phyloP scores from a whole-genome alignment of 164 flowering plant species.

The Tetracentron sinense region DNA sequence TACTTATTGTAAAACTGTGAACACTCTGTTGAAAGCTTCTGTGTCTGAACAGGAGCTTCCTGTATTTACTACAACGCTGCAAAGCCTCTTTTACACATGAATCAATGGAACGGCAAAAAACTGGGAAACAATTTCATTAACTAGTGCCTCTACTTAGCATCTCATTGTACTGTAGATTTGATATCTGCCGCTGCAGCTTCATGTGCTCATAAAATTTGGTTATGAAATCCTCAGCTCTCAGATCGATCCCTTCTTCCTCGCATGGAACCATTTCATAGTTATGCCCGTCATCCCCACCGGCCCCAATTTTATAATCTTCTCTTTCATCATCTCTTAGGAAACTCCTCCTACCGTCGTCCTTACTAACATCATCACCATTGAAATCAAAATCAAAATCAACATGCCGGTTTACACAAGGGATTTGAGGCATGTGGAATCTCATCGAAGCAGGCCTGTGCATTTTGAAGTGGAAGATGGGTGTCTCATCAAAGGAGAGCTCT shows the following conservation, averaged over 20 bases:
- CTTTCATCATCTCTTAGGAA: conserved; percentile 14
- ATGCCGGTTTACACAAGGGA: conserved; percentile 59
- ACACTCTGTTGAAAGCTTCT: conserved; percentile 5
- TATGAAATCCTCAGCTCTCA: conserved; percentile 77
- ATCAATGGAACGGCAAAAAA: background rate
- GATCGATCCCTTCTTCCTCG: conserved; percentile 55
- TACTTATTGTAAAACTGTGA: background rate
- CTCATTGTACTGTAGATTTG: conserved; percentile 42
- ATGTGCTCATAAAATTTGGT: conserved; percentile 66
- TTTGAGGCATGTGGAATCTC: conserved; percentile 52
- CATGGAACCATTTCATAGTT: background rate
- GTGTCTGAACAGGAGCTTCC: conserved; percentile 17
- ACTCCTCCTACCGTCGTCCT: conserved; percentile 21
- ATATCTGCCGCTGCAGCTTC: conserved; percentile 68
- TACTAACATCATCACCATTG: conserved; percentile 8
- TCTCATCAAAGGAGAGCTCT: conserved; percentile 75
- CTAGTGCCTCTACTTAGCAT: conserved; percentile 21
- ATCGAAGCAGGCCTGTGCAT: conserved; percentile 53
- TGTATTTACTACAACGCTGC: conserved; percentile 27
- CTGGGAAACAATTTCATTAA: background rate
- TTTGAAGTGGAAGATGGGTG: conserved; percentile 60
- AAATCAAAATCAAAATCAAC: conserved; percentile 47
- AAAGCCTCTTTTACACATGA: conserved; percentile 7
- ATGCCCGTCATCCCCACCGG: conserved; percentile 10
- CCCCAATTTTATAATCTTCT: conserved; percentile 11